Percentiles rank a stretch among this genome's conserved stretches.
These are phyloP conservation scores for Kewa caespitosa DNA, from an alignment of 179 eudicot species.

Conservation along the genomic window DNA sequence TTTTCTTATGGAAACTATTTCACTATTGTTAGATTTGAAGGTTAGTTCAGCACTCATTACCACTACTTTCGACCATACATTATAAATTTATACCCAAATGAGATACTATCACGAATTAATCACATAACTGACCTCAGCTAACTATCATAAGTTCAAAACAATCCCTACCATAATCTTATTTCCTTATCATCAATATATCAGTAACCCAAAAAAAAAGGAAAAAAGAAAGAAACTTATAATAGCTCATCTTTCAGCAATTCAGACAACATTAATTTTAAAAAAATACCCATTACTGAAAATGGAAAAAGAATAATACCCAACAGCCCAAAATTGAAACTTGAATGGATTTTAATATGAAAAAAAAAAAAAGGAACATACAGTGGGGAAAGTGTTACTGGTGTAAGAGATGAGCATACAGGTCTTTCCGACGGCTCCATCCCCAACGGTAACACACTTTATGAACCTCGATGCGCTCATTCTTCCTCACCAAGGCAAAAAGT, in stretches of 20 bases:
- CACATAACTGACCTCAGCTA: no score
- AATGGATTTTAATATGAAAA: conserved; percentile 4
- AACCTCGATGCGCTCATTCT: conserved; percentile 47
- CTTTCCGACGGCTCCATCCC: conserved; percentile 51
- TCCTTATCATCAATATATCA: not conserved
- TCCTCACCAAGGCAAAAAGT: conserved; percentile 12
- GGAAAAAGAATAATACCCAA: not conserved
- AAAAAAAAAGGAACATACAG: conserved; percentile 26
- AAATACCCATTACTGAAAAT: not conserved
- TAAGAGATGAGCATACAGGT: conserved; percentile 53
- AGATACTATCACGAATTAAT: no score
- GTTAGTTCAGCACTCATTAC: no score
- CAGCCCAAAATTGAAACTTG: conserved; percentile 12
- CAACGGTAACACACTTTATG: conserved; percentile 48
- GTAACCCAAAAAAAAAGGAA: not conserved
- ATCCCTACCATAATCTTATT: no score
- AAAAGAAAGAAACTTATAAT: conserved; percentile 10
- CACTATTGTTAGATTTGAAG: no score
- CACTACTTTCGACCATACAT: no score
- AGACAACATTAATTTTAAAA: not conserved
- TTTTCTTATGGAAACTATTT: no score
- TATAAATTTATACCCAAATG: no score
- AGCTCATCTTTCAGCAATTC: conserved; percentile 2
- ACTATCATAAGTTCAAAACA: no score
- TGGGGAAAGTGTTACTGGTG: conserved; percentile 51